Percentiles rank a stretch among this genome's conserved stretches.
Conservation (phyloP, 1,284 basidiomycete genomes). For the Trichosporon asahii region DNA sequence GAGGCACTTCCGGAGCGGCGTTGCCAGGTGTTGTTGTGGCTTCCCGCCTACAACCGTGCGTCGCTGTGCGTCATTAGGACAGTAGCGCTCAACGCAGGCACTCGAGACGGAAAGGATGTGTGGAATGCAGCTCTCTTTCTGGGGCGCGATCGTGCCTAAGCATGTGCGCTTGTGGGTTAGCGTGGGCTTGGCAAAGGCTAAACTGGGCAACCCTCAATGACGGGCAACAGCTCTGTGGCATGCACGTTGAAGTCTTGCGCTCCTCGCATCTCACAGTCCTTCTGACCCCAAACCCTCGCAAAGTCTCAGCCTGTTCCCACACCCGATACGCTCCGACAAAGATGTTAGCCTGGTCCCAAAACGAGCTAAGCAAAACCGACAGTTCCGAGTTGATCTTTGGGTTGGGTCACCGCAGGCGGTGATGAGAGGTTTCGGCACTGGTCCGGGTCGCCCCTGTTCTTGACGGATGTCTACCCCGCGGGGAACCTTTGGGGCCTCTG, state of each 20-base stretch:
- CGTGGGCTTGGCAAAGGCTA: slow-evolving; percentile 6
- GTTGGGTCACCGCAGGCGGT: neutral
- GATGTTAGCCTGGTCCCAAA: neutral
- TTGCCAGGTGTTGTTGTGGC: neutral
- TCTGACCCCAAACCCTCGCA: neutral
- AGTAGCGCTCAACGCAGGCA: neutral
- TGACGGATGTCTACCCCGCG: neutral
- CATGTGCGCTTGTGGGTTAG: neutral
- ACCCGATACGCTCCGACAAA: neutral
- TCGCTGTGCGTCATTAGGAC: neutral
- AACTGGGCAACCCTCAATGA: neutral
- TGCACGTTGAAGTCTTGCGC: neutral
- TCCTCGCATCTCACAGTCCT: no score
- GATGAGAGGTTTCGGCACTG: neutral
- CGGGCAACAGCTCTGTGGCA: neutral
- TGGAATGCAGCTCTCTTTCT: neutral
- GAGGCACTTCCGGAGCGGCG: neutral
- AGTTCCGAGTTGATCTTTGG: neutral
- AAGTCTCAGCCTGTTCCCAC: neutral
- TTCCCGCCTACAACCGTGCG: neutral
- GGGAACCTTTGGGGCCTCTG: neutral
- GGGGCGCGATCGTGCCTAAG: neutral
- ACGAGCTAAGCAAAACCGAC: neutral
- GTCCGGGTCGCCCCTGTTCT: neutral
- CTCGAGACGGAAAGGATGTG: neutral